phyloP scores from a whole-genome alignment of 2,329 filamentous ascomycete genomes.

The Penicillium olsonii region DNA sequence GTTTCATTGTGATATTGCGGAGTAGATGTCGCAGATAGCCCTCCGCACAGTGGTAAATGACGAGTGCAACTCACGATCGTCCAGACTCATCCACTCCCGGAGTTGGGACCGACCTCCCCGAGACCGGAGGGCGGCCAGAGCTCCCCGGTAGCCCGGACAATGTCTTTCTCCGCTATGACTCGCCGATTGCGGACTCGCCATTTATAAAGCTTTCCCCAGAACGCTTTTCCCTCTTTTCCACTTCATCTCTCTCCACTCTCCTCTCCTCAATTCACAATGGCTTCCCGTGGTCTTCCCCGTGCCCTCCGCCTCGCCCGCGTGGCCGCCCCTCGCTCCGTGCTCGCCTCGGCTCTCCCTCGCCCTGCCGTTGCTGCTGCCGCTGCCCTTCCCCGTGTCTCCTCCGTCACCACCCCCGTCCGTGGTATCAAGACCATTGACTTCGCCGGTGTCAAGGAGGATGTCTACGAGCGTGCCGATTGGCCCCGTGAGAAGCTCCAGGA shows the following conservation, averaged over 20 bases:
- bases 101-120: background rate
- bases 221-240: conserved; percentile 14
- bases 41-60: too few species aligned
- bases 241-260: conserved; percentile 9
- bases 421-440: conserved; percentile 99
- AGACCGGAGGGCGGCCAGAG: background rate
- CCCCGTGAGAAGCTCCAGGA: conserved; percentile 98
- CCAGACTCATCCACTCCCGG: background rate
- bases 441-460: conserved; percentile 89
- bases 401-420: conserved; percentile 54
- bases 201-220: conserved; percentile 23
- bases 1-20: too few species aligned
- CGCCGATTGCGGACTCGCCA: conserved; percentile 12
- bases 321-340: conserved; percentile 60
- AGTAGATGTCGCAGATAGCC: too few species aligned
- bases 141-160: conserved; percentile 6
- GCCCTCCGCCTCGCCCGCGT: conserved; percentile 60
- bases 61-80: background rate
- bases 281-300: conserved; percentile 53
- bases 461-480: conserved; percentile 98
- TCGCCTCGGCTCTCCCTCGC: conserved; percentile 58
- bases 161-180: conserved; percentile 14
- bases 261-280: conserved; percentile 41
- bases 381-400: conserved; percentile 47
- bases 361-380: conserved; percentile 49